Base-by-base conservation (phyloP, 495 filamentous ascomycete species). In the Xylaria grammica region DNA sequence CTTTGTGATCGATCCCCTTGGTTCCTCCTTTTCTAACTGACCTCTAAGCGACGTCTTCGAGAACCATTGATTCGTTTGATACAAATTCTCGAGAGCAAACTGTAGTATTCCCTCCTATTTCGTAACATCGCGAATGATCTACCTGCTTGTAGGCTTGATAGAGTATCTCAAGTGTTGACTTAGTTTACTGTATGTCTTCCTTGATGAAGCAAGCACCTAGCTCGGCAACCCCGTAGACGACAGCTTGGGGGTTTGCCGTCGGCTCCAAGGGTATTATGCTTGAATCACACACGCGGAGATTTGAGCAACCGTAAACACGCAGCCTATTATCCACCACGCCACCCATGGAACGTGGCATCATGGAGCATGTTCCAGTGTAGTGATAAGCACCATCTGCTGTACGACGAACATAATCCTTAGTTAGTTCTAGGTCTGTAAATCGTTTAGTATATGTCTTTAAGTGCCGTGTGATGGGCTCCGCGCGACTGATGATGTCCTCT, bases 191-290 rank as follows among this genome's bases (percentile, higher is more conserved):
- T 15, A 56, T 56, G 15, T 56, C 53, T 56, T 26, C n/a, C 40
- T 46, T 81, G 67, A 83, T 80, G 1, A 81, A 63, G 67, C 78
- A 76, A 1, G 79, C 79, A 1, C 75, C 80, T 61, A 72, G 77
- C 65, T 85, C 81, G 0, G 79, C 81, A 34, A 82, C 71, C 0
- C 73, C 78, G 72, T 82, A 83, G 1, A 81, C 76, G 17, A 72
- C 70, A 3, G 77, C 72, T 60, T 73, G 68, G 17, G 81, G 75
- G 62, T 82, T 77, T 1, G 70, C 77, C 10, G 46, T 59, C 1
- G 74, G 63, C 22, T 73, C 62, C 19, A 81, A 38, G 0, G 81
- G 80, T 46, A 84, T 74, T 20, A 82, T 64, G 67, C 79, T 82
- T 6, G 81, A 76, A 73, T 85, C 82, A 4, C 75, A 77, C 19